These are phyloP conservation scores for Didymella pinodella DNA, from an alignment of 2,329 filamentous ascomycete species.

Conservation along the genomic window DNA sequence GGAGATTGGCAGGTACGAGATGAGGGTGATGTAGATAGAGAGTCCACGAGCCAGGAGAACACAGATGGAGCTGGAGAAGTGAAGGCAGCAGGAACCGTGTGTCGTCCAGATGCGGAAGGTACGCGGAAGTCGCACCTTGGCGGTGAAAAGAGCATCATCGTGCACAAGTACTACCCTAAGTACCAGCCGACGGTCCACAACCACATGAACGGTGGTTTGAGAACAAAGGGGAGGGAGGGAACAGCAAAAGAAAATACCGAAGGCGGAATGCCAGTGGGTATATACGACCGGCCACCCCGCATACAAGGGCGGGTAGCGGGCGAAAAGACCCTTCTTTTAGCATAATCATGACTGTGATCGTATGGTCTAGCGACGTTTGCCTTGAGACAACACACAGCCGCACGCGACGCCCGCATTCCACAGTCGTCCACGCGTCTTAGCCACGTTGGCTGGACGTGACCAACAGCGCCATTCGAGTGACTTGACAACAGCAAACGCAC, in stretches of 20 bases:
- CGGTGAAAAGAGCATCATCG: conserved; percentile 38
- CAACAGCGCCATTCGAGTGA: conserved; percentile 10
- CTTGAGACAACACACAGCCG: conserved; percentile 23
- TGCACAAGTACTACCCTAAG: conserved; percentile 26
- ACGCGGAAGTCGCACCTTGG: conserved; percentile 30
- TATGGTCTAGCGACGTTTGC: conserved; percentile 28
- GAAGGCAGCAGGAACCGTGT: conserved; percentile 19
- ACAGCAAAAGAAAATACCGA: conserved; percentile 19
- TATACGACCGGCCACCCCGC: conserved; percentile 27
- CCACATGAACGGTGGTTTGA: conserved; percentile 11
- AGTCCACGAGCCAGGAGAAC: conserved; percentile 28
- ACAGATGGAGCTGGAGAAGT: conserved; percentile 26
- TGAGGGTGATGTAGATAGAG: conserved; percentile 29
- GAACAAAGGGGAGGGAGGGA: conserved; percentile 21
- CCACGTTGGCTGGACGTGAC: conserved; percentile 11
- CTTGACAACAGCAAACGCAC: conserved; percentile 9
- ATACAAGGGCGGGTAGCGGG: conserved; percentile 25
- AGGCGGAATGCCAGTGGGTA: conserved; percentile 23
- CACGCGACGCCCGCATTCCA: conserved; percentile 26
- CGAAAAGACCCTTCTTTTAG: conserved; percentile 29
- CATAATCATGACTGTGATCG: conserved; percentile 33
- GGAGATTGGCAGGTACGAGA: conserved; percentile 21
- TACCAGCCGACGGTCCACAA: conserved; percentile 18
- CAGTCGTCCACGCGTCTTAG: conserved; percentile 22
- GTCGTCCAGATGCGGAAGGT: conserved; percentile 20